Base-by-base conservation (phyloP, 2,329 filamentous ascomycete species). In the Neonectria punicea region DNA sequence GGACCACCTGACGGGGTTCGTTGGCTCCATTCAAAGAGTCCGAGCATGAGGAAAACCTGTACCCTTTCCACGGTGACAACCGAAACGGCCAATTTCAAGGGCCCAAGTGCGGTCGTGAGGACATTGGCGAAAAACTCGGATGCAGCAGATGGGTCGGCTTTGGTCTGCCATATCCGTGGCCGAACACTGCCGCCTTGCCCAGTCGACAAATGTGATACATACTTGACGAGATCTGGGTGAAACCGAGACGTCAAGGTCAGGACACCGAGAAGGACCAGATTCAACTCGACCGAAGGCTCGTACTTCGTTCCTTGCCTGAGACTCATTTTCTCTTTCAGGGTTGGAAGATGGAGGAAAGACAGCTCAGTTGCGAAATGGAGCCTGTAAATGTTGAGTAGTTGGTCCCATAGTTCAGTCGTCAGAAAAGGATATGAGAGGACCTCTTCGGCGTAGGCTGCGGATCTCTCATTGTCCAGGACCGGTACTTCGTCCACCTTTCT, bases 291-390 rank as follows among this genome's bases (percentile, higher is more conserved):
- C n/a, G 76, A 77, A 22, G 77, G 70, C 50, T 82, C 79, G 43
- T 75, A 70, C 39, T 81, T 53, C 18, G 61, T 74, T 70, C 76
- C 58, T 78, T 79, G 63, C 79, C 80, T 80, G 68, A 79, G 78
- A n/a, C 79, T 80, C 67, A 86, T 80, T 61, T 81, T 82, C 65
- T 85, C 83, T 70, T 85, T 85, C 68, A 93, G 87, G 0, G 87
- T 90, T 2, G 88, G 85, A 5, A 90, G 81, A 74, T 93, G 91
- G 8, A 93, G 76, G 72, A 93, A 93, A 0, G 91, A 88, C 43
- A 93, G 83, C 74, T 93, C 91, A 1, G 90, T 89, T 0, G 89
- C 89, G 75, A 90, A 93, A 74, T 93, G 90, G 46, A 89, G 82
- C 71, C 90, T 88, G 76, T 90, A 93, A 30, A 92, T 87, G 70